A percentile compares a stretch with the other conserved stretches of the same genome.
phyloP scores from a whole-genome alignment of 495 filamentous ascomycete genomes.

The Physcia stellaris region DNA sequence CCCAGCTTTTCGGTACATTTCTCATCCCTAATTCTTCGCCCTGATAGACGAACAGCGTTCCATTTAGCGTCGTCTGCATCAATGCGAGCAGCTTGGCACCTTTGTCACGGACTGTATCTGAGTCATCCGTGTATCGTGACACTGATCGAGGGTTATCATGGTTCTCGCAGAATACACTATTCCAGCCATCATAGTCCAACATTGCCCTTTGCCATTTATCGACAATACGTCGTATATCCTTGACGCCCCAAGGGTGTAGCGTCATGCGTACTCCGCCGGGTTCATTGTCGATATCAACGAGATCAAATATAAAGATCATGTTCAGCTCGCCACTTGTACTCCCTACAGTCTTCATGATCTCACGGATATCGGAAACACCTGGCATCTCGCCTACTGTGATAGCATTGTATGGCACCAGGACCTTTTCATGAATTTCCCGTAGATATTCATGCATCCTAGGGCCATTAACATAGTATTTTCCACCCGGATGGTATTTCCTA shows the following conservation, averaged over 20 bases:
- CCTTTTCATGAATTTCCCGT: slow-evolving; percentile 41
- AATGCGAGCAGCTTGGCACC: slow-evolving; percentile 39
- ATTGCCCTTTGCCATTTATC: slow-evolving; percentile 43
- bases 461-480: slow-evolving; percentile 39
- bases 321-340: slow-evolving; percentile 32
- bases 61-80: slow-evolving; percentile 34
- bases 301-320: slow-evolving; percentile 51
- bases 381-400: slow-evolving; percentile 58
- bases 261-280: slow-evolving; percentile 21
- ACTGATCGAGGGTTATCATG: slow-evolving; percentile 37
- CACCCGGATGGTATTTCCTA: slow-evolving; percentile 32
- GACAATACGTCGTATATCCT: slow-evolving; percentile 31
- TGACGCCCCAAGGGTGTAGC: slow-evolving; percentile 26
- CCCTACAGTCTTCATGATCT: slow-evolving; percentile 37
- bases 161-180: slow-evolving; percentile 41
- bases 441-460: slow-evolving; percentile 49
- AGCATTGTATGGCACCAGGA: slow-evolving; percentile 43
- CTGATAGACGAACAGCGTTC: slow-evolving; percentile 43
- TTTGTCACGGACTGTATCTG: slow-evolving; percentile 26
- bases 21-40: slow-evolving; percentile 44
- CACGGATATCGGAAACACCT: slow-evolving; percentile 28
- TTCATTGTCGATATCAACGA: slow-evolving; percentile 36
- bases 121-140: slow-evolving; percentile 33
- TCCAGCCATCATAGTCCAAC: slow-evolving; percentile 41
- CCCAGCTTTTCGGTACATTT: slow-evolving; percentile 33